phyloP scores from a whole-genome alignment of 768 basidiomycete genomes.

The Lactarius evosmus region DNA sequence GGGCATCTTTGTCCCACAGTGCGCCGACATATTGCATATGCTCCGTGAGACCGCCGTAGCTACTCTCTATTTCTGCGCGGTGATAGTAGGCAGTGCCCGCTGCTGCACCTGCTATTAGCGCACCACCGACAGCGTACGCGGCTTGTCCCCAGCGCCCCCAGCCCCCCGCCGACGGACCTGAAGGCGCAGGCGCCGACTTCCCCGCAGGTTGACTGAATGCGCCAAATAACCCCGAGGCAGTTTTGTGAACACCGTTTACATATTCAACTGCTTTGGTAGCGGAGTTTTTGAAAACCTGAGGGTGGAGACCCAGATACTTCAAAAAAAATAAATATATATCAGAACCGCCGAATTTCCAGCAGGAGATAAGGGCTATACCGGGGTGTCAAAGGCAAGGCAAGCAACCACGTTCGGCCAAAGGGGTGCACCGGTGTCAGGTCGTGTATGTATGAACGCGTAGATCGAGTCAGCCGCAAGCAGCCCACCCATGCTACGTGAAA shows the following conservation, averaged over 20 bases:
- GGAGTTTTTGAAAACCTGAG: constrained; percentile 78
- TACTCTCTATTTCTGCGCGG: constrained; percentile 66
- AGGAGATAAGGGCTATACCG: constrained; percentile 49
- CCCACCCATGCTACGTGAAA: constrained; percentile 77
- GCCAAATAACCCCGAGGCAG: constrained; percentile 60
- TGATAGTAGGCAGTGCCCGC: constrained; percentile 83
- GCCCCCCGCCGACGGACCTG: constrained; percentile 30
- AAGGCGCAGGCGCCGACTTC: constrained; percentile 27
- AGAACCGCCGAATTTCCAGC: neutral
- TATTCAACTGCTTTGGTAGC: constrained; percentile 73
- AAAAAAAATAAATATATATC: neutral
- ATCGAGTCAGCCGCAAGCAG: constrained; percentile 83
- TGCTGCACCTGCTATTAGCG: constrained; percentile 75
- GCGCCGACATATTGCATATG: constrained; percentile 88
- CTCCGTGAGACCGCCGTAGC: constrained; percentile 75
- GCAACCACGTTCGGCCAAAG: constrained; percentile 90
- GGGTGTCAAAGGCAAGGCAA: constrained; percentile 86
- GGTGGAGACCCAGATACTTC: constrained; percentile 86
- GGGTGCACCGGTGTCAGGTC: constrained; percentile 60
- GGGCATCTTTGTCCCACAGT: constrained; percentile 72
- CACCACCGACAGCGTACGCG: constrained; percentile 69
- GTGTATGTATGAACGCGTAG: constrained; percentile 62
- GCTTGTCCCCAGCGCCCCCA: constrained; percentile 71
- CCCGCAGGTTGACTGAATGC: constrained; percentile 44
- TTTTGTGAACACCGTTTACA: constrained; percentile 58